Evolutionary conservation across 805 yeast species (phyloP), one percentile per base, ranked within the genome.

Genomic region (Metschnikowia gelsemii): DNA sequence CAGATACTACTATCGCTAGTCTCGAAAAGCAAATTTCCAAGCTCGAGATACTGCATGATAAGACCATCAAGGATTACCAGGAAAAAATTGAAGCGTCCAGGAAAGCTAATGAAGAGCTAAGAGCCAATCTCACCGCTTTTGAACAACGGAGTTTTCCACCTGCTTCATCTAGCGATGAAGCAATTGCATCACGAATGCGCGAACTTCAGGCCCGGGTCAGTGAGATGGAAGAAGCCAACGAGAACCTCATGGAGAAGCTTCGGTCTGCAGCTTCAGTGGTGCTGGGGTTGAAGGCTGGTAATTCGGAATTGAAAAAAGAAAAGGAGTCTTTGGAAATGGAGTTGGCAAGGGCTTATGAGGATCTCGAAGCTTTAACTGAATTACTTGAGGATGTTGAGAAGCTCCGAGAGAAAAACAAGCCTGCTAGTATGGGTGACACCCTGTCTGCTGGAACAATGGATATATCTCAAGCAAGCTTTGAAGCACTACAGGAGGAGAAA

Each of bases 1-100:
- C 73, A 5, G 80, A 75, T 32, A 66, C 67, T 19, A 60, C 62
- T 7, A 60, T 76, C 12, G 71, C 68, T 28, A 54, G 50, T 4
- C 45, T 73, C 32, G 76, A 79, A 42, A 75, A 68, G 30, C 75
- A 75, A 22, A 46, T 70, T 2, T 51, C 55, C 0, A 56, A 51
- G 3, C 28, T 59, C 3, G 52, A 58, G 3, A 57, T 59, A 22
- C 66, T 64, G 7, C 51, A 66, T 3, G 72, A 67, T 14, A 73
- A 68, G 28, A 48, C 54, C 0, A 57, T 59, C 3, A 47, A 47
- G 12, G 51, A 42, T 32, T 55, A 51, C 43, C 62, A 60, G 13
- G 34, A 42, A 1, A 51, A 52, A 24, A 43, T 62, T 11, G 46
- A 50, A 1, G 45, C 50, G 5, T 40, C 63, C 6, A 53, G 54